Conservation (phyloP, 768 basidiomycete species). For the Boletus barrowsii region DNA sequence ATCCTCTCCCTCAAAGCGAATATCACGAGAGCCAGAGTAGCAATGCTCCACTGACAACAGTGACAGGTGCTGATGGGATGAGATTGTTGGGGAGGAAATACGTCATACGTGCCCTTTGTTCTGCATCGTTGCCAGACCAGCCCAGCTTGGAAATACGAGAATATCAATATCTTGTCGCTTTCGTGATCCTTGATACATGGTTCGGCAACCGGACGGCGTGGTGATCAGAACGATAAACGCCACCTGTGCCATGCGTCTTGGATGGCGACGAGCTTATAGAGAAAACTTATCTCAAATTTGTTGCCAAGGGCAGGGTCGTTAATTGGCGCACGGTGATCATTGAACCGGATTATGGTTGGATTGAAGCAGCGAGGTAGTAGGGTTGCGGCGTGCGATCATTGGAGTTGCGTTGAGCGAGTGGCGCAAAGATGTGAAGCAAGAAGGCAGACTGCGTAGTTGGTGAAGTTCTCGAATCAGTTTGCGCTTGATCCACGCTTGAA, state of each 20-base stretch:
- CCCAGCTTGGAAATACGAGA: too few species aligned
- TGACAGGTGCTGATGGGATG: background rate
- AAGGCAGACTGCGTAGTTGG: background rate
- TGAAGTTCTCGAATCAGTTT: slow-evolving; percentile 6
- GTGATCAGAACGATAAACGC: background rate
- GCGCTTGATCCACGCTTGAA: slow-evolving; percentile 5
- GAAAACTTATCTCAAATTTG: background rate
- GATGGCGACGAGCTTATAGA: background rate
- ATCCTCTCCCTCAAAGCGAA: background rate
- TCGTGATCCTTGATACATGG: background rate
- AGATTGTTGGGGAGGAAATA: background rate
- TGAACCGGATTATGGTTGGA: too few species aligned
- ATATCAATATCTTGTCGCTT: background rate
- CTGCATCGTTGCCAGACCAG: background rate
- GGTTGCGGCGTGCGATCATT: too few species aligned
- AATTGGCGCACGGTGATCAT: too few species aligned
- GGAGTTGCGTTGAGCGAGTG: slow-evolving; percentile 8
- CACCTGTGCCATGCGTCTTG: background rate
- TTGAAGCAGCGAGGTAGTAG: background rate
- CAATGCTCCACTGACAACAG: background rate
- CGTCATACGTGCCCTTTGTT: background rate
- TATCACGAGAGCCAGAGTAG: background rate
- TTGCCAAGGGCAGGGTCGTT: background rate
- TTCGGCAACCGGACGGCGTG: background rate
- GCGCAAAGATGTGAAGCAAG: slow-evolving; percentile 4